phyloP scores from a whole-genome alignment of 2,329 filamentous ascomycete genomes.

The Trichoderma sp. region DNA sequence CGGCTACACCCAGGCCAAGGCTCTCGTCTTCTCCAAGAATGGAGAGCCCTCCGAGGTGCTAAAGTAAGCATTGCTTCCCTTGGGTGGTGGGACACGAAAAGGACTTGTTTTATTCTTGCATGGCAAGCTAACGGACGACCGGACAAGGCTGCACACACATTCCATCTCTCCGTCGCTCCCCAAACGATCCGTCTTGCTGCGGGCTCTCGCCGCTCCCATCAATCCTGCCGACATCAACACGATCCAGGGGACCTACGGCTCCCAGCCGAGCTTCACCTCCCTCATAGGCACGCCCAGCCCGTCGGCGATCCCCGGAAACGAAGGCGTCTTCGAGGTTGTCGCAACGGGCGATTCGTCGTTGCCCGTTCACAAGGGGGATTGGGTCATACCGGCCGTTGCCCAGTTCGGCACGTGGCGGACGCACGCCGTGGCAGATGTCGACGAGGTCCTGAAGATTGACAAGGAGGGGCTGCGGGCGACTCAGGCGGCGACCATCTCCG shows the following conservation, averaged over 20 bases:
- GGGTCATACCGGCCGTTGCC: constrained; percentile 84
- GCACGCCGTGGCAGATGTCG: constrained; percentile 68
- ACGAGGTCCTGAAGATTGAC: constrained; percentile 68
- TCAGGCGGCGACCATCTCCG: constrained; percentile 83
- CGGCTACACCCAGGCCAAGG: constrained; percentile 82
- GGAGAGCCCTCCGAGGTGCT: constrained; percentile 75
- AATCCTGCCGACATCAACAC: constrained; percentile 99
- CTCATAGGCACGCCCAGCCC: constrained; percentile 75
- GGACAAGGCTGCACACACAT: constrained; percentile 65
- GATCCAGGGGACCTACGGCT: constrained; percentile 94
- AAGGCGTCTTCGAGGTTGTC: constrained; percentile 90
- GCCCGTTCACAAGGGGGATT: constrained; percentile 73
- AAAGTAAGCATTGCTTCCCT: constrained; percentile 46
- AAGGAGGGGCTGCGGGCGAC: constrained; percentile 69
- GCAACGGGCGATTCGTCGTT: constrained; percentile 61
- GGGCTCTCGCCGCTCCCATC: constrained; percentile 86
- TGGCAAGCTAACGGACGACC: not conserved
- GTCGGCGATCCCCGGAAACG: constrained; percentile 81
- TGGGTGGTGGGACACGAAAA: too few relatives aligned
- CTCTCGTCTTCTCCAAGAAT: constrained; percentile 73
- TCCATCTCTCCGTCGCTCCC: constrained; percentile 77
- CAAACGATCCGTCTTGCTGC: constrained; percentile 67
- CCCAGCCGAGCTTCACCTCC: constrained; percentile 75
- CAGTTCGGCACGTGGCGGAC: constrained; percentile 95
- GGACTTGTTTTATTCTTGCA: too few relatives aligned